These are phyloP conservation scores for Fagus sylvatica DNA, from an alignment of 306 rosid species.

Conservation along the genomic window DNA sequence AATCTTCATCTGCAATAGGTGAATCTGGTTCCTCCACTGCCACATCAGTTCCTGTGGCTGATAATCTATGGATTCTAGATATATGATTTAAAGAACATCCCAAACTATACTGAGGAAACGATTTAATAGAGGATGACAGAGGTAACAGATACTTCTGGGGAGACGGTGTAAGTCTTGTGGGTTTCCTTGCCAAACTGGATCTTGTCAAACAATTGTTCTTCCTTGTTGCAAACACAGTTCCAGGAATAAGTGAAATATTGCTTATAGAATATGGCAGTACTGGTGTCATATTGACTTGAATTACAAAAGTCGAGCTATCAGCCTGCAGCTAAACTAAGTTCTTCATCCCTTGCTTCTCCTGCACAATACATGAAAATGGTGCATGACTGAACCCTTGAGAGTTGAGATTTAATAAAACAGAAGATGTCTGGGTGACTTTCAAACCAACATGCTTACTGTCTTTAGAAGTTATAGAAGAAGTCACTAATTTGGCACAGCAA, in stretches of 20 bases:
- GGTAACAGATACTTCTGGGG: conserved; percentile 55
- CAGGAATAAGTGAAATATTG: conserved; percentile 70
- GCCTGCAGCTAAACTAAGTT: conserved; percentile 27
- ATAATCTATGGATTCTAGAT: conserved; percentile 45
- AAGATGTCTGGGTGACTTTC: not conserved
- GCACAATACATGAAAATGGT: conserved; percentile 21
- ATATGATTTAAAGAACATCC: conserved; percentile 40
- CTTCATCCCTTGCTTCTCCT: conserved; percentile 46
- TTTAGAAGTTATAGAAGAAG: not conserved
- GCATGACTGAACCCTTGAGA: conserved; percentile 1
- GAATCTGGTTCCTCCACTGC: conserved; percentile 68
- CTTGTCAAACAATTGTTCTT: conserved; percentile 50
- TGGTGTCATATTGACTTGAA: conserved; percentile 59
- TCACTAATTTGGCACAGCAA: conserved; percentile 13
- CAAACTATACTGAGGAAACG: conserved; percentile 49
- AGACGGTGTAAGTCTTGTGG: conserved; percentile 41
- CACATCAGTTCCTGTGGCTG: conserved; percentile 75
- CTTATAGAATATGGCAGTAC: conserved; percentile 64
- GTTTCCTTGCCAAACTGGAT: conserved; percentile 56
- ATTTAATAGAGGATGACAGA: conserved; percentile 47
- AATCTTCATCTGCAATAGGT: conserved; percentile 47
- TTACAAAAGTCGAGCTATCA: conserved; percentile 19
- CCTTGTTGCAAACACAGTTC: conserved; percentile 56
- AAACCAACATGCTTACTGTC: not conserved
- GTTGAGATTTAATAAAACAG: not conserved